Base-by-base conservation (phyloP, 2,329 filamentous ascomycete genomes). In the Orbilia ellipsospora region DNA sequence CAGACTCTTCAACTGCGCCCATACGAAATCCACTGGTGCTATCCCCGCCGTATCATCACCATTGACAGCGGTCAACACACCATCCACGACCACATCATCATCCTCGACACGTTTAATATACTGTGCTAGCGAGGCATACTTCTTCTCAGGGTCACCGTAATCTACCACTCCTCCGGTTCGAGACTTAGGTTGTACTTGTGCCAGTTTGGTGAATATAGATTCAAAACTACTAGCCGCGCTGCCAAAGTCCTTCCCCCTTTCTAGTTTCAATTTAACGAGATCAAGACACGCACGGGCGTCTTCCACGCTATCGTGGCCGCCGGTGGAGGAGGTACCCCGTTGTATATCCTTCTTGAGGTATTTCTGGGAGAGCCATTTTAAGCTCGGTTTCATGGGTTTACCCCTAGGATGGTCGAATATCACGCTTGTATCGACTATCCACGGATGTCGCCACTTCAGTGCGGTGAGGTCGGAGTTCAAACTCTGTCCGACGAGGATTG, bases 231-330 rank as follows among this genome's bases (percentile, higher is more conserved):
- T 87, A 51, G 96, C 93, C 59, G 88, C 88, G 0, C 90, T 90
- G 42, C 93, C 95, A 92, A 94, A 99, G 23, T 85, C 83, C 78
- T 91, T 92, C 48, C 95, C 95, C 83, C 92, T 95, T 82, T 98
- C 94, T 82, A 94, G 97, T 82, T 99, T 99, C 81, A 94, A 90
- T 82, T 95, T 96, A 56, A 98, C 89, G 1, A 99, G 89, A 80
- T 98, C 94, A 13, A 99, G 89, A 78, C 93, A 96, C 1, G 95
- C 93, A 78, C 87, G 90, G 13, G 95, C 93, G 82, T 99, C 95
- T 82, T 99, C 95, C 77, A 97, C 87, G 72, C 92, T 95, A 85
- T 98, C 90, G 81, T 99, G 95, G 15, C 95, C 95, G 15, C 81
- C 81, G 31, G 31, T 36, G 15, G 86, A 85, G 15, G 77, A 86